Evolutionary conservation across 208 protist species (phyloP).

Genomic region (Leishmania guyanensis): DNA sequence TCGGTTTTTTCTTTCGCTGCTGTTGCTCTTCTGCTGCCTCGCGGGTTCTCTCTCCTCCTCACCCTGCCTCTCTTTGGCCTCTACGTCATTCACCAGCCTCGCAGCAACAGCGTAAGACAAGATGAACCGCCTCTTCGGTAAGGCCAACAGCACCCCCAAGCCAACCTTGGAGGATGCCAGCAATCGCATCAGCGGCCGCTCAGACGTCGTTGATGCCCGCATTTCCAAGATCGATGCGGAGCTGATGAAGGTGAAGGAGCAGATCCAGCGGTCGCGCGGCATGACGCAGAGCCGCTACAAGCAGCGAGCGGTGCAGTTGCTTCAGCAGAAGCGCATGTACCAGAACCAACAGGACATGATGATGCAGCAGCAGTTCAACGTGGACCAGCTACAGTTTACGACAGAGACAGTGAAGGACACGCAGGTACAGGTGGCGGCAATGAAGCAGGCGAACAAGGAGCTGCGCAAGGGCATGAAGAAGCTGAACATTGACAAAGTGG

Average conservation of each 20-base stretch:
- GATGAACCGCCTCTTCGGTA: slow-evolving; percentile 94
- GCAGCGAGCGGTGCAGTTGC: slow-evolving; percentile 87
- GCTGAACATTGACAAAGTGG: slow-evolving; percentile 84
- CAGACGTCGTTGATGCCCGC: slow-evolving; percentile 79
- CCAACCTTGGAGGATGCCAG: slow-evolving; percentile 89
- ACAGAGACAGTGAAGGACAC: slow-evolving; percentile 92
- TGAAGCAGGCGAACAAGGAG: slow-evolving; percentile 89
- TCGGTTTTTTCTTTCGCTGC: not conserved
- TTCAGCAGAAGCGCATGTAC: slow-evolving; percentile 94
- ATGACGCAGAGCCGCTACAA: slow-evolving; percentile 87
- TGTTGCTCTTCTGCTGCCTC: not conserved
- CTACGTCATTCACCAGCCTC: not conserved
- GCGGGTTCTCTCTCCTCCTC: slow-evolving; percentile 3
- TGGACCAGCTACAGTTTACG: slow-evolving; percentile 94
- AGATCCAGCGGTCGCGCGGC: slow-evolving; percentile 74
- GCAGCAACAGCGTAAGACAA: not conserved
- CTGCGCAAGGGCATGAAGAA: slow-evolving; percentile 89
- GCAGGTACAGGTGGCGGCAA: slow-evolving; percentile 82
- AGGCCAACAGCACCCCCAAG: slow-evolving; percentile 63
- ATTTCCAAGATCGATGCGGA: slow-evolving; percentile 89
- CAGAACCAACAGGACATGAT: slow-evolving; percentile 91
- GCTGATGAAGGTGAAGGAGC: slow-evolving; percentile 80
- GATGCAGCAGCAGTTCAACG: slow-evolving; percentile 93
- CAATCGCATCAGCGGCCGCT: slow-evolving; percentile 65
- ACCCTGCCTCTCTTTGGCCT: not conserved